Conservation (phyloP, 306 rosid genomes). For the Begonia loranthoides region DNA sequence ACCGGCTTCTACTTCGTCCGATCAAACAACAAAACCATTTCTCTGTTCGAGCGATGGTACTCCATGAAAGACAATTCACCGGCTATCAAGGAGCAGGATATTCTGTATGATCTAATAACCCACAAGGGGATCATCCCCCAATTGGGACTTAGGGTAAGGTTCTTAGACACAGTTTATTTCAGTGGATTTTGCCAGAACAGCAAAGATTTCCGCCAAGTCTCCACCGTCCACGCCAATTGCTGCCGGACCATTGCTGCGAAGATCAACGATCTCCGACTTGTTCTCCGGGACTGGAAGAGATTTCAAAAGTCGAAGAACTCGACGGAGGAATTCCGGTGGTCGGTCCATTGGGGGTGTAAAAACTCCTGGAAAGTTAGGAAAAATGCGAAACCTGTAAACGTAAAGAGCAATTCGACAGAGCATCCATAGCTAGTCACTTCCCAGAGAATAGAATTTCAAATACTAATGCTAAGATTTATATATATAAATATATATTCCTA, state of each 20-base stretch:
- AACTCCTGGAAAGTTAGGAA: slow-evolving; percentile 1
- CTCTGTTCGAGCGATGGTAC: slow-evolving; percentile 56
- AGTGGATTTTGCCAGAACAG: slow-evolving; percentile 12
- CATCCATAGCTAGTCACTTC: too few species aligned
- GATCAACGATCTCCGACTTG: slow-evolving; percentile 3
- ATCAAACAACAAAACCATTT: slow-evolving; percentile 54
- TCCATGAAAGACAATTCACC: slow-evolving; percentile 34
- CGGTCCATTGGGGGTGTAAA: slow-evolving; percentile 1
- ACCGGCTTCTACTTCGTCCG: slow-evolving; percentile 59
- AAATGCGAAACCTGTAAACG: neutral
- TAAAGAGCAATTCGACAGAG: too few species aligned
- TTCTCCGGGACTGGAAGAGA: slow-evolving; percentile 11
- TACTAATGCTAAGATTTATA: too few species aligned
- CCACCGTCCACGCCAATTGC: slow-evolving; percentile 12
- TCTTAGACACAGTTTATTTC: slow-evolving; percentile 5
- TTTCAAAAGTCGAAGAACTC: neutral
- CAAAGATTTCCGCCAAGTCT: neutral
- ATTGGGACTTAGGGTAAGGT: slow-evolving; percentile 3
- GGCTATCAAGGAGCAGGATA: slow-evolving; percentile 65
- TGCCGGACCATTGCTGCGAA: slow-evolving; percentile 9
- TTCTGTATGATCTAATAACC: slow-evolving; percentile 22
- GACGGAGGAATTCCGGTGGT: slow-evolving; percentile 4
- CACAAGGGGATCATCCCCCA: neutral
- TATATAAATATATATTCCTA: too few species aligned
- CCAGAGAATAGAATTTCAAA: too few species aligned